Evolutionary conservation across 306 rosid species (phyloP).

Genomic region (Castanea crenata): DNA sequence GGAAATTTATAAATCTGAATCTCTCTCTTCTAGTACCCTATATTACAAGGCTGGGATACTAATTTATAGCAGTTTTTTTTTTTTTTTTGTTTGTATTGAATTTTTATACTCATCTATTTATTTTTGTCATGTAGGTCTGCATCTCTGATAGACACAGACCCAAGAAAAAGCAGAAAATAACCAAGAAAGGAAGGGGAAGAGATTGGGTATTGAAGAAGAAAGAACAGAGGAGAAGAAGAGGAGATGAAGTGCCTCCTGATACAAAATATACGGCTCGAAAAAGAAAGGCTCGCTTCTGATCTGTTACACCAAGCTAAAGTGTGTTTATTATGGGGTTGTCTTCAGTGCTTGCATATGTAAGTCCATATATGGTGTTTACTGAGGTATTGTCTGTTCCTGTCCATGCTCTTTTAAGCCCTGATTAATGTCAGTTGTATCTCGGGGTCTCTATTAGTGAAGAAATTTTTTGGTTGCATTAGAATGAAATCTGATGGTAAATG

Average conservation of each 20-base stretch:
- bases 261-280: conserved; percentile 85
- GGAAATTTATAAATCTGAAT: not conserved
- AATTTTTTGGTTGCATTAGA: not conserved
- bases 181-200: conserved; percentile 64
- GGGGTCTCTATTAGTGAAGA: not conserved
- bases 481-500: not conserved
- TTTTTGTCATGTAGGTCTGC: conserved; percentile 42
- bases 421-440: not conserved
- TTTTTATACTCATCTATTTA: not conserved
- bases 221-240: conserved; percentile 89
- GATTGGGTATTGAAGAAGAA: conserved; percentile 86
- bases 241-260: conserved; percentile 68
- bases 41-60: not conserved
- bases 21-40: not conserved
- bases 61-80: not conserved
- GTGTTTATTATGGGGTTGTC: not conserved
- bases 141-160: conserved; percentile 81
- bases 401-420: not conserved
- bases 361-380: not conserved
- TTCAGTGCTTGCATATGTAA: not conserved
- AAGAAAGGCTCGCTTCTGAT: conserved; percentile 75
- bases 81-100: not conserved
- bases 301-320: not conserved
- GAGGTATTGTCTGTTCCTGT: not conserved
- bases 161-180: conserved; percentile 58